Percentiles rank a stretch among this genome's conserved stretches.
phyloP scores from a whole-genome alignment of 768 basidiomycete genomes.

The Neoboletus subvelutipes region DNA sequence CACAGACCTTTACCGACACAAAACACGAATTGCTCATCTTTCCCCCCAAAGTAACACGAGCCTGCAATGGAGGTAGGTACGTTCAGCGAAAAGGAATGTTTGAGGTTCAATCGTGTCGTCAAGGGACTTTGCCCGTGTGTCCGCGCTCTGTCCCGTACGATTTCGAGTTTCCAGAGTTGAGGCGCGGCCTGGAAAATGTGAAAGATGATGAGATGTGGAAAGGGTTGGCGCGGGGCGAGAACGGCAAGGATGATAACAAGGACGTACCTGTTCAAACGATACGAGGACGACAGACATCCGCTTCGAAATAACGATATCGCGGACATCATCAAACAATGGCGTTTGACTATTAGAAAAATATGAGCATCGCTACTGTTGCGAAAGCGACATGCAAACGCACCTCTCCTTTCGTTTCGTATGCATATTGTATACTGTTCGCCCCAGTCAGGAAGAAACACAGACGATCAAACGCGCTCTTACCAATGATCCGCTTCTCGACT shows the following conservation, averaged over 20 bases:
- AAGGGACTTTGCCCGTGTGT: conserved; percentile 27
- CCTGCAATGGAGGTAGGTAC: conserved; percentile 69
- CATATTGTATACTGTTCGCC: conserved; percentile 47
- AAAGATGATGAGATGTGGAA: background rate
- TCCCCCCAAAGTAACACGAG: conserved; percentile 78
- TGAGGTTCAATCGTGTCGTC: conserved; percentile 35
- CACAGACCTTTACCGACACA: conserved; percentile 71
- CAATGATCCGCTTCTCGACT: conserved; percentile 52
- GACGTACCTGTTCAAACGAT: conserved; percentile 28
- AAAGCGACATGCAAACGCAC: conserved; percentile 28
- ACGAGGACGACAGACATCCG: conserved; percentile 44
- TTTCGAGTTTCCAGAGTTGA: conserved; percentile 72
- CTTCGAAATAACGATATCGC: conserved; percentile 49
- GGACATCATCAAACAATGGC: conserved; percentile 51
- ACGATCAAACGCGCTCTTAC: conserved; percentile 27
- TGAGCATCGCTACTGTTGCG: background rate
- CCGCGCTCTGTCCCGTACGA: conserved; percentile 48
- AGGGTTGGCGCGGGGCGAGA: too few relatives aligned
- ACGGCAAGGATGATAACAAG: background rate
- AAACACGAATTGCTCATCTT: conserved; percentile 73
- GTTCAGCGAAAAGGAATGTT: conserved; percentile 70
- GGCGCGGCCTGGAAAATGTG: conserved; percentile 53
- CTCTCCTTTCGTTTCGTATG: conserved; percentile 44
- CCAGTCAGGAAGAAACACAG: conserved; percentile 1
- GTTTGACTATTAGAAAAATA: conserved; percentile 40